Percentiles rank a stretch among this genome's conserved stretches.
phyloP scores from a whole-genome alignment of 257 asterid genomes.

The Primulina tabacum region DNA sequence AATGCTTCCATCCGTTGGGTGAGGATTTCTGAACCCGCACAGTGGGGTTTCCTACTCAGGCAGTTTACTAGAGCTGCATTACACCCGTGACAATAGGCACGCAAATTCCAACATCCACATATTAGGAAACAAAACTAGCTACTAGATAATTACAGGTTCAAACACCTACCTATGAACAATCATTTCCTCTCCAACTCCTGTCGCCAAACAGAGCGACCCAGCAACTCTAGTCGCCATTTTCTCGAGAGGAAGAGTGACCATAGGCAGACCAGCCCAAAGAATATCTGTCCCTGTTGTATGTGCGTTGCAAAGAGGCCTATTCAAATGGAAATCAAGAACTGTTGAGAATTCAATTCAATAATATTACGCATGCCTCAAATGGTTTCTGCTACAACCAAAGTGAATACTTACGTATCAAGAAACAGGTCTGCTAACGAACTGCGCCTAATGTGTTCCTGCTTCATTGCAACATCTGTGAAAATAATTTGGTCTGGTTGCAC shows the following conservation, averaged over 20 bases:
- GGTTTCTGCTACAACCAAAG: background rate
- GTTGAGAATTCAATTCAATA: constrained; percentile 4
- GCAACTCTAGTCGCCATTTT: constrained; percentile 99
- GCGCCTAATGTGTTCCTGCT: constrained; percentile 93
- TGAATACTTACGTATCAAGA: constrained; percentile 75
- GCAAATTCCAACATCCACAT: background rate
- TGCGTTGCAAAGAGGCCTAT: constrained; percentile 97
- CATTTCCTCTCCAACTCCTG: constrained; percentile 97
- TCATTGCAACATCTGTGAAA: constrained; percentile 96
- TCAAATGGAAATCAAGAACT: constrained; percentile 15
- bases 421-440: constrained; percentile 93
- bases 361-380: background rate
- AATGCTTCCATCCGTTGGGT: too few species aligned
- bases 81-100: background rate
- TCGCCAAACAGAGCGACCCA: constrained; percentile 96
- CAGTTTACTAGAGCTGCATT: too few species aligned
- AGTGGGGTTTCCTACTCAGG: too few species aligned
- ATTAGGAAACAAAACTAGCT: background rate
- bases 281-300: constrained; percentile 98
- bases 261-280: constrained; percentile 99
- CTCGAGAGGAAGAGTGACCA: constrained; percentile 96
- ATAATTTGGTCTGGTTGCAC: constrained; percentile 92
- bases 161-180: constrained; percentile 68
- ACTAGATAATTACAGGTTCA: constrained; percentile 2
- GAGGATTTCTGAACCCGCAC: too few species aligned